Evolutionary conservation across 2,329 filamentous ascomycete species (phyloP).

Genomic region (Phialocephala sp.): DNA sequence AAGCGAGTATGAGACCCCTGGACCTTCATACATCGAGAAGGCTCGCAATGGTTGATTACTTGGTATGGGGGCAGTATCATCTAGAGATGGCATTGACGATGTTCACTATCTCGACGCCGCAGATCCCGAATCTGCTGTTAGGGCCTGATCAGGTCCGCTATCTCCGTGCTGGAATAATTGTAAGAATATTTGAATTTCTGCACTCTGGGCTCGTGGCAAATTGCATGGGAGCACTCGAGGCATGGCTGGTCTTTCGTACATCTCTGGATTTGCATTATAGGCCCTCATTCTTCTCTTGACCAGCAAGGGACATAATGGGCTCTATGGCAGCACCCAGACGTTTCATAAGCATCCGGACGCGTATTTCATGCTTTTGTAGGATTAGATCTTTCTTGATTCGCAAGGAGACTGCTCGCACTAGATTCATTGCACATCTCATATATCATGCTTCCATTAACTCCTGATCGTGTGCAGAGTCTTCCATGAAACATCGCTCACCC

Average conservation of each 20-base stretch:
- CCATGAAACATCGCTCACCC: not conserved
- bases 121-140: not conserved
- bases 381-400: not conserved
- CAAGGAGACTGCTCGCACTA: not conserved
- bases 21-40: slow-evolving; percentile 74
- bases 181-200: slow-evolving; percentile 6
- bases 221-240: not conserved
- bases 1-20: slow-evolving; percentile 74
- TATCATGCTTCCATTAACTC: not conserved
- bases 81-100: slow-evolving; percentile 38
- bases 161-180: not conserved
- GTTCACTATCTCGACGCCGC: slow-evolving; percentile 7
- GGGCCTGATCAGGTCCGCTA: not conserved
- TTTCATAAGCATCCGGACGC: not conserved
- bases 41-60: slow-evolving; percentile 46
- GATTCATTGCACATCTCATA: not conserved
- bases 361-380: not conserved
- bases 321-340: not conserved
- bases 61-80: slow-evolving; percentile 19
- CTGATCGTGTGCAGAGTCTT: not conserved
- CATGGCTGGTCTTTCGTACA: not conserved
- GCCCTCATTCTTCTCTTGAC: not conserved
- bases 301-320: not conserved
- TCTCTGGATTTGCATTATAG: not conserved
- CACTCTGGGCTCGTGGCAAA: not conserved